Percentiles rank a stretch among this genome's conserved stretches.
These are phyloP conservation scores for Podospora didyma DNA, from an alignment of 495 filamentous ascomycete species.

Conservation along the genomic window DNA sequence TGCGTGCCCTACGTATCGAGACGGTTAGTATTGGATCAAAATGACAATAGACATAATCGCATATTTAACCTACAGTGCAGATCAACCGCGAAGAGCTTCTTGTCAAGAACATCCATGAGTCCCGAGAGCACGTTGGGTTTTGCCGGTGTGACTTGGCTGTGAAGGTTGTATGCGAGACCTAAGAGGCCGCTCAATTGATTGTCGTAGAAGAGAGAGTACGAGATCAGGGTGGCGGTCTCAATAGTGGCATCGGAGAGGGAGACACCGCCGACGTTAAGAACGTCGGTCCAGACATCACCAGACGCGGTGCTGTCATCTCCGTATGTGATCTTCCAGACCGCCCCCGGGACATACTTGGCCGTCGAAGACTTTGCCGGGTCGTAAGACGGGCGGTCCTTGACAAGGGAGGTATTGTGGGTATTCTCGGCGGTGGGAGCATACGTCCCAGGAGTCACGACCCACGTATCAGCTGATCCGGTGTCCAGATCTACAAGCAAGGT, in stretches of 20 bases:
- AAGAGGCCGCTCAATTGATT: constrained; percentile 32
- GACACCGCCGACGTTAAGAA: constrained; percentile 37
- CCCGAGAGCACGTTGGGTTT: constrained; percentile 66
- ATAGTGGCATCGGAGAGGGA: constrained; percentile 58
- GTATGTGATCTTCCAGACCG: constrained; percentile 66
- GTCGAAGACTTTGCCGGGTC: constrained; percentile 57
- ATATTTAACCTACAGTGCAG: no score
- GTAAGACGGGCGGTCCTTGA: constrained; percentile 12
- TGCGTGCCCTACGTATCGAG: no score
- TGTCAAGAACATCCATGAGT: constrained; percentile 44
- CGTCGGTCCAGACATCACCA: constrained; percentile 38
- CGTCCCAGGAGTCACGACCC: no score
- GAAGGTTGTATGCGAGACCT: constrained; percentile 29
- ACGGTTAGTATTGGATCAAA: no score
- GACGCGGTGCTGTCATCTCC: constrained; percentile 32
- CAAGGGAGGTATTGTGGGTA: neutral
- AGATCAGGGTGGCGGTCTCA: constrained; percentile 31
- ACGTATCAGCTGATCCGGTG: constrained; percentile 73
- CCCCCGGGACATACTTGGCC: constrained; percentile 45
- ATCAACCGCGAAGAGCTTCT: constrained; percentile 65
- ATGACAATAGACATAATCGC: no score
- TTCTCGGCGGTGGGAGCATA: no score
- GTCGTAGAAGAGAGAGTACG: constrained; percentile 24
- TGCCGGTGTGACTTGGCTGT: constrained; percentile 41
- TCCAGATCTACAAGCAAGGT: constrained; percentile 64